Conservation (phyloP, 2,329 filamentous ascomycete genomes). For the Zymoseptoria tritici region DNA sequence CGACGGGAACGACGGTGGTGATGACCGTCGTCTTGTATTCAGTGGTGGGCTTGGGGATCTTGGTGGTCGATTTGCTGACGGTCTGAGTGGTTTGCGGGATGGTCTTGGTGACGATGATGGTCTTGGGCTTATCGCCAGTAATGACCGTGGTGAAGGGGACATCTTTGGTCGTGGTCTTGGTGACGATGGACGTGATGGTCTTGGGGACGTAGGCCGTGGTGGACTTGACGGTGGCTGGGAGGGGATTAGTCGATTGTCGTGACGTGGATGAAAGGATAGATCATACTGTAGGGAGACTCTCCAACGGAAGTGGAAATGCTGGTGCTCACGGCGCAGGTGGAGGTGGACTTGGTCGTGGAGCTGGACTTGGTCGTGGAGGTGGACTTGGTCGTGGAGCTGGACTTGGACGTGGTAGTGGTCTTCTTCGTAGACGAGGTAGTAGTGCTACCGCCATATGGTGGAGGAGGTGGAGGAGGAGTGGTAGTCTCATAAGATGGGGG, state of each 20-base stretch:
- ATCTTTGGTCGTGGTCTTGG: neutral
- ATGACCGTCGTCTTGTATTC: neutral
- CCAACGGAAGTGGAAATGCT: conserved; percentile 6
- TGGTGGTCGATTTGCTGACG: neutral
- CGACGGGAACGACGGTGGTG: conserved; percentile 2
- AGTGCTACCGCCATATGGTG: neutral
- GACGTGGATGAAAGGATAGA: neutral
- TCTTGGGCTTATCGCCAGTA: conserved; percentile 1
- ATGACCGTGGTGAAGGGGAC: neutral
- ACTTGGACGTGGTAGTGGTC: neutral
- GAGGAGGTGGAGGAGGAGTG: neutral
- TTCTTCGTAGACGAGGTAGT: neutral
- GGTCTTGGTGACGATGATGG: conserved; percentile 2
- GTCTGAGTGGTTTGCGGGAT: neutral
- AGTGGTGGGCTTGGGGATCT: conserved; percentile 4
- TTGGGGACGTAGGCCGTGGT: conserved; percentile 3
- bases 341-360: neutral
- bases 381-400: neutral
- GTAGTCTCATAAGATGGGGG: neutral
- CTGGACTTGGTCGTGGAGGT: neutral
- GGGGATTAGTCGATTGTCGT: neutral
- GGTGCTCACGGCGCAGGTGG: conserved; percentile 8
- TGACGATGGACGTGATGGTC: conserved; percentile 4
- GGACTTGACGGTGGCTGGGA: conserved; percentile 3
- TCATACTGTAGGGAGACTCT: conserved; percentile 4